Conservation (phyloP, 1,284 basidiomycete genomes). For the Apiotrichum siamense region DNA sequence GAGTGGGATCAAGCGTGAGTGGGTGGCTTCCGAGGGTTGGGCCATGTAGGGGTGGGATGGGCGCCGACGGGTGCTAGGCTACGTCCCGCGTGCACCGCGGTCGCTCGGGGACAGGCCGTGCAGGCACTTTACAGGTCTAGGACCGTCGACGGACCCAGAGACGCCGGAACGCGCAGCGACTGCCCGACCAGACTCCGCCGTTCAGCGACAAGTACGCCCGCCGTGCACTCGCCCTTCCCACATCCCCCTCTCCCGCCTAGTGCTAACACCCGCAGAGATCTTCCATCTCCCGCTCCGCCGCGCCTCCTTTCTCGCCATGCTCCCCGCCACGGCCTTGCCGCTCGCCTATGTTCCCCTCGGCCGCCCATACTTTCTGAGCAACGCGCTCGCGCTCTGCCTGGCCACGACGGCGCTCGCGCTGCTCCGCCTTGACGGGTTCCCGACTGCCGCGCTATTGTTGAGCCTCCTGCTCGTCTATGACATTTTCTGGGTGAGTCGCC, state of each 20-base stretch:
- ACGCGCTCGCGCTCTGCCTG: slow-evolving; percentile 78
- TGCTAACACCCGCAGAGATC: slow-evolving; percentile 32
- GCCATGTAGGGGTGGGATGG: too few relatives aligned
- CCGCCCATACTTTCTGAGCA: slow-evolving; percentile 67
- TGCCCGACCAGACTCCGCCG: too few relatives aligned
- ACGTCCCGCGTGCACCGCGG: too few relatives aligned
- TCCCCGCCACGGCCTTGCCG: slow-evolving; percentile 62
- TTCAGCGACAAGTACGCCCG: too few relatives aligned
- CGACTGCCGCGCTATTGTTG: slow-evolving; percentile 77
- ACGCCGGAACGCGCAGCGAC: too few relatives aligned
- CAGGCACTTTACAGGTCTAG: too few relatives aligned
- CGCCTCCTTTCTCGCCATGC: slow-evolving; percentile 58
- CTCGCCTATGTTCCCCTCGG: slow-evolving; percentile 59
- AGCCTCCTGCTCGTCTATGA: slow-evolving; percentile 80
- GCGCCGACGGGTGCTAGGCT: too few relatives aligned
- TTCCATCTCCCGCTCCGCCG: slow-evolving; percentile 44
- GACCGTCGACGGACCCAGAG: too few relatives aligned
- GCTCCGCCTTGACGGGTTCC: slow-evolving; percentile 83
- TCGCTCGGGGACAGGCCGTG: too few relatives aligned
- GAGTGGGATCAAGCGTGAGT: slow-evolving; percentile 39
- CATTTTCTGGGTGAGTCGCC: slow-evolving; percentile 68
- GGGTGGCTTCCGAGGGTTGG: background rate
- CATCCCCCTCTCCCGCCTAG: background rate
- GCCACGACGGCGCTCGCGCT: slow-evolving; percentile 74
- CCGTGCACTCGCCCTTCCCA: background rate